These are phyloP conservation scores for Annona cherimola DNA, from an alignment of 164 flowering plant species.

Conservation along the genomic window DNA sequence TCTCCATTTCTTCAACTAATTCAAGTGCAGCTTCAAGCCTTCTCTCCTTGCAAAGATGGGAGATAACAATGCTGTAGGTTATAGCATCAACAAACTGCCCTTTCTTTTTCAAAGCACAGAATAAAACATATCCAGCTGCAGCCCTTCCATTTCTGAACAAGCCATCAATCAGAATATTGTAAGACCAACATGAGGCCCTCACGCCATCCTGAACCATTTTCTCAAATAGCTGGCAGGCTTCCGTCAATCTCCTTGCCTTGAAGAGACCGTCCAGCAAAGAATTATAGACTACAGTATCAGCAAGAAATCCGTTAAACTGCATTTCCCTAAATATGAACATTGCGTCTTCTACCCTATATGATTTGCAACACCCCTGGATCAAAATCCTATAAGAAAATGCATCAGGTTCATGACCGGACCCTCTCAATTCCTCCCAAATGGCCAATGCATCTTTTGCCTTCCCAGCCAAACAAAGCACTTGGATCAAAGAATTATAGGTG, in stretches of 20 bases:
- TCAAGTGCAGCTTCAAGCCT: constrained; percentile 56
- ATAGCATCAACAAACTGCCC: constrained; percentile 80
- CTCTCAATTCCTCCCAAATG: constrained; percentile 78
- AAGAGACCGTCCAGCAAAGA: constrained; percentile 76
- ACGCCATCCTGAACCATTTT: constrained; percentile 77
- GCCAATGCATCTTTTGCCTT: constrained; percentile 70
- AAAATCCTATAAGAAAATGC: constrained; percentile 57
- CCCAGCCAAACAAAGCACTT: constrained; percentile 60
- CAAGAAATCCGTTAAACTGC: constrained; percentile 57
- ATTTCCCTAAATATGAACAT: constrained; percentile 61
- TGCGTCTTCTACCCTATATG: constrained; percentile 65
- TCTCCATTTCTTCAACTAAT: constrained; percentile 87
- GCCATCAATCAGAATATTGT: constrained; percentile 86
- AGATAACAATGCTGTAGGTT: constrained; percentile 70
- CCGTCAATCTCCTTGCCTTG: constrained; percentile 60
- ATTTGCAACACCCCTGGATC: constrained; percentile 72
- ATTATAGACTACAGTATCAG: constrained; percentile 64
- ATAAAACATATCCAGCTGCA: constrained; percentile 67
- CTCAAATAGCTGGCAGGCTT: constrained; percentile 87
- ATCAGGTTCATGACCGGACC: constrained; percentile 82
- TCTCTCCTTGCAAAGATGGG: constrained; percentile 63
- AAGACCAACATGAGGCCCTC: constrained; percentile 69
- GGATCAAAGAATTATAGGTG: constrained; percentile 80
- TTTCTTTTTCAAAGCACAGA: constrained; percentile 82
- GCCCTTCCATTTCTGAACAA: constrained; percentile 75